Evolutionary conservation across 345 rosid genomes (phyloP).

Genomic region (Sisymbrium irio): DNA sequence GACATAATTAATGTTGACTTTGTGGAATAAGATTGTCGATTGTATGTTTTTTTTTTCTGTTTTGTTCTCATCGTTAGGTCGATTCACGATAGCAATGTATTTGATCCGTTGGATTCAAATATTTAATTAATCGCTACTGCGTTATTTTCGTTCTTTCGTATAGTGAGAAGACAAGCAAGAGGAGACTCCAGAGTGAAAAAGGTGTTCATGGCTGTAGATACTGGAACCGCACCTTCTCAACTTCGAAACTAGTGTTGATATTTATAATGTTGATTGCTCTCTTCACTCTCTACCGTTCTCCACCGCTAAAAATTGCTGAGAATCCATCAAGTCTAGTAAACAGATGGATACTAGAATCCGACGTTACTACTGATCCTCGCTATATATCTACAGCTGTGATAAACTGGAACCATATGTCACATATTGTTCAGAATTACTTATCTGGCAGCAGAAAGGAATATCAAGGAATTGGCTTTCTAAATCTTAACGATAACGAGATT

Average conservation of each 20-base stretch:
- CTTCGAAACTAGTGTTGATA: constrained; percentile 51
- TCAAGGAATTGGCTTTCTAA: constrained; percentile 73
- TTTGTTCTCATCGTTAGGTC: neutral
- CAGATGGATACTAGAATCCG: constrained; percentile 46
- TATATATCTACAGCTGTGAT: constrained; percentile 54
- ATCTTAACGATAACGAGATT: constrained; percentile 62
- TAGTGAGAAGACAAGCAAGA: constrained; percentile 60
- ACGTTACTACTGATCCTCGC: constrained; percentile 48
- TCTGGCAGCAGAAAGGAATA: constrained; percentile 40
- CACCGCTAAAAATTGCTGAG: constrained; percentile 59
- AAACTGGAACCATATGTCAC: constrained; percentile 63
- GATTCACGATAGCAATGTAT: neutral
- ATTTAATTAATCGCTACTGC: neutral
- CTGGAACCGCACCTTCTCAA: constrained; percentile 48
- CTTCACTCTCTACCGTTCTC: constrained; percentile 59
- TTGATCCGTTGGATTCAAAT: neutral
- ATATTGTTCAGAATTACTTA: constrained; percentile 45
- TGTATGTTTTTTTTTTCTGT: neutral
- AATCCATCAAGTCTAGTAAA: constrained; percentile 44
- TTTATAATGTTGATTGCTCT: constrained; percentile 56
- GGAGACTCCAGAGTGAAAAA: constrained; percentile 55
- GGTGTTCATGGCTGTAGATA: constrained; percentile 47
- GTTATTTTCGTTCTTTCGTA: neutral
- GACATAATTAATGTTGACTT: constrained; percentile 13
- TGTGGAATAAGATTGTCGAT: neutral